phyloP scores from a whole-genome alignment of 2,329 filamentous ascomycete species.

The Apiospora phragmitis region DNA sequence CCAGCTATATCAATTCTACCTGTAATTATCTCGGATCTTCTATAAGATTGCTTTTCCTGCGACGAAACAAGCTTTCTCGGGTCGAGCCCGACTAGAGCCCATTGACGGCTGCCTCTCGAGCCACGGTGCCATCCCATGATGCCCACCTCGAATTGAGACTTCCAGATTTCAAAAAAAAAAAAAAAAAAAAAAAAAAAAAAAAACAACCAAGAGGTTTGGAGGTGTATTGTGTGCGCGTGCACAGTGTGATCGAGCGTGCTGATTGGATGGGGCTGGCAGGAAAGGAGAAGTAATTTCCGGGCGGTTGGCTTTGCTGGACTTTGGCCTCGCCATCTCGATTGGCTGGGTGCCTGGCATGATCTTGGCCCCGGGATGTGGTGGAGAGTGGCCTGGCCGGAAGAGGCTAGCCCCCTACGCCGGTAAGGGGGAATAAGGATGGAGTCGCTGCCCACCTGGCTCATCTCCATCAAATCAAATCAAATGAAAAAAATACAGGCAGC shows the following conservation, averaged over 20 bases:
- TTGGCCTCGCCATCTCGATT: constrained; percentile 6
- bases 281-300: background rate
- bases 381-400: background rate
- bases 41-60: background rate
- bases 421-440: constrained; percentile 2
- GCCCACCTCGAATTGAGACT: too few relatives aligned
- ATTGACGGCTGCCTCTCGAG: background rate
- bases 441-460: background rate
- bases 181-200: too few relatives aligned
- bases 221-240: background rate
- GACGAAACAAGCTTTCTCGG: background rate
- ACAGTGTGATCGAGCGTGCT: background rate
- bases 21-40: background rate
- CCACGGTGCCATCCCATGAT: background rate
- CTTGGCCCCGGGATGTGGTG: background rate
- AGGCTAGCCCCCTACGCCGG: background rate
- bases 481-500: background rate
- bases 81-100: background rate
- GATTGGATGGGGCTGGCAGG: background rate
- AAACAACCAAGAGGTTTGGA: background rate
- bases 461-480: constrained; percentile 5
- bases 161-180: too few relatives aligned
- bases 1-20: background rate
- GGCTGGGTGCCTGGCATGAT: background rate
- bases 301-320: background rate